phyloP scores from a whole-genome alignment of 2,329 filamentous ascomycete genomes.

The Fusarium musae region DNA sequence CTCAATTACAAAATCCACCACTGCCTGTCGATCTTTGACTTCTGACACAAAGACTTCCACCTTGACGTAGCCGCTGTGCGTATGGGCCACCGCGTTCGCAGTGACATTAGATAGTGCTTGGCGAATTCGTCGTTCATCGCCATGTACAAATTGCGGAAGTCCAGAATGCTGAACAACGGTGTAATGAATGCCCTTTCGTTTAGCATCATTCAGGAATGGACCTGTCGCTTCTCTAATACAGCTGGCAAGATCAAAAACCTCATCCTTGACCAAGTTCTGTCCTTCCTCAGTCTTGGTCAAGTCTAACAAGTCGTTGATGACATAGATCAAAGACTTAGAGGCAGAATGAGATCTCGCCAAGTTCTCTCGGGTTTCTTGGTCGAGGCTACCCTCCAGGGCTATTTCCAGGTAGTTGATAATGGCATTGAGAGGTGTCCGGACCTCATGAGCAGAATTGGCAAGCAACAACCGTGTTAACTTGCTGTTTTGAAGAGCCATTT shows the following conservation, averaged over 20 bases:
- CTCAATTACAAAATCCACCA: conserved; percentile 78
- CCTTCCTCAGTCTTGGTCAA: conserved; percentile 90
- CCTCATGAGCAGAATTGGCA: conserved; percentile 91
- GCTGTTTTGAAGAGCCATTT: conserved; percentile 83
- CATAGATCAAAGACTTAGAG: conserved; percentile 91
- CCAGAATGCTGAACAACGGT: conserved; percentile 74
- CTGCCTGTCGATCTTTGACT: conserved; percentile 62
- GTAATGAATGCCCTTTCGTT: conserved; percentile 79
- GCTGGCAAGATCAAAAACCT: conserved; percentile 76
- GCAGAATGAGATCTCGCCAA: conserved; percentile 87
- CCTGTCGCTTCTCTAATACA: conserved; percentile 83
- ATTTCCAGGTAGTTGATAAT: conserved; percentile 97
- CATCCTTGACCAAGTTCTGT: conserved; percentile 80
- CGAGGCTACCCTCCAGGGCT: conserved; percentile 82
- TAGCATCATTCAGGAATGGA: conserved; percentile 78
- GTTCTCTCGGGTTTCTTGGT: conserved; percentile 86
- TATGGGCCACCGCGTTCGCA: conserved; percentile 87
- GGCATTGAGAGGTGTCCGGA: conserved; percentile 88
- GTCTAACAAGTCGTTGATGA: conserved; percentile 92
- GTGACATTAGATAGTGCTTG: conserved; percentile 86
- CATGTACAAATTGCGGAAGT: conserved; percentile 76
- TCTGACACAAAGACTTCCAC: conserved; percentile 76
- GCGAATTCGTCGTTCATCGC: conserved; percentile 82
- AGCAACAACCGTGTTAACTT: conserved; percentile 82
- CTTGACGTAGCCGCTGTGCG: conserved; percentile 71